Percentiles rank a stretch among this genome's conserved stretches.
Conservation (phyloP, 2,329 filamentous ascomycete species). For the Amylocarpus encephaloides region DNA sequence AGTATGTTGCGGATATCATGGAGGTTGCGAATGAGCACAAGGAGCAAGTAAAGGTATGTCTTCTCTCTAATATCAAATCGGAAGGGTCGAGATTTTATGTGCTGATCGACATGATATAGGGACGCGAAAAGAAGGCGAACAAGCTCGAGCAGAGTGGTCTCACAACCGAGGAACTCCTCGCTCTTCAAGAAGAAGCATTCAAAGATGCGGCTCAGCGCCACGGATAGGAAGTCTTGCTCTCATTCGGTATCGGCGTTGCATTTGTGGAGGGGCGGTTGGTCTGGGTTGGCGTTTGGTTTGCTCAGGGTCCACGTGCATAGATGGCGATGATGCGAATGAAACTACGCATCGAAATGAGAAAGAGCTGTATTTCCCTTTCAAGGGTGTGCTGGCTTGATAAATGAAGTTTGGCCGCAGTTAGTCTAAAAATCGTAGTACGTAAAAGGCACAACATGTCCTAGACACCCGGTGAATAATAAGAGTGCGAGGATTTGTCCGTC, state of each 20-base stretch:
- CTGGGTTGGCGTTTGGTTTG: not conserved
- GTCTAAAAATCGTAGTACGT: no score
- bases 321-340: not conserved
- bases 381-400: no score
- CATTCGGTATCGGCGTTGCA: not conserved
- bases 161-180: slow-evolving; percentile 81
- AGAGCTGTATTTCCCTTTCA: no score
- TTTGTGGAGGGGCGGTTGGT: not conserved
- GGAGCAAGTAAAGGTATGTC: slow-evolving; percentile 76
- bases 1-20: slow-evolving; percentile 83
- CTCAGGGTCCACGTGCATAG: not conserved
- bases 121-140: slow-evolving; percentile 91
- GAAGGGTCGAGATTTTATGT: not conserved
- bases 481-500: no score
- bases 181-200: slow-evolving; percentile 88
- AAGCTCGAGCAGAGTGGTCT: slow-evolving; percentile 95
- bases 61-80: slow-evolving; percentile 2
- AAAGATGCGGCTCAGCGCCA: slow-evolving; percentile 52
- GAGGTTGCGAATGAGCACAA: slow-evolving; percentile 89
- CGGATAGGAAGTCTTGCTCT: slow-evolving; percentile 16
- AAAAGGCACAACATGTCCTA: no score
- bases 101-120: slow-evolving; percentile 42
- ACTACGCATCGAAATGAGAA: not conserved
- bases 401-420: no score
- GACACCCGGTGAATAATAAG: no score